phyloP scores from a whole-genome alignment of 805 yeast genomes.

The Lachancea sp. region DNA sequence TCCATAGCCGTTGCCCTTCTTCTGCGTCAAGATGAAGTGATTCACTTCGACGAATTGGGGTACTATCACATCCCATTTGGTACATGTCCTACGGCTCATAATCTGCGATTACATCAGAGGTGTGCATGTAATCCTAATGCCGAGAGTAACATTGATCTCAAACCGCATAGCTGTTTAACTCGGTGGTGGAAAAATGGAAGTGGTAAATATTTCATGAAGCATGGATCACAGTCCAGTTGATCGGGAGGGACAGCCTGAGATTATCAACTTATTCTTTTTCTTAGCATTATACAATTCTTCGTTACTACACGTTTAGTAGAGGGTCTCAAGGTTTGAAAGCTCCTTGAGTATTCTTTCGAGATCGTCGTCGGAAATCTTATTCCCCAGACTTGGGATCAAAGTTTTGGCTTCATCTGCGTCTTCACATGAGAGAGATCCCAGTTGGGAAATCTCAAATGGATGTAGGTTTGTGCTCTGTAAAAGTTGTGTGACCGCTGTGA shows the following conservation, averaged over 20 bases:
- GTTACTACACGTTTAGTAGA: conserved; percentile 24
- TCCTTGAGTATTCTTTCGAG: conserved; percentile 83
- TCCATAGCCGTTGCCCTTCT: conserved; percentile 60
- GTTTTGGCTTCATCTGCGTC: conserved; percentile 97
- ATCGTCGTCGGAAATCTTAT: conserved; percentile 79
- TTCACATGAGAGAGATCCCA: conserved; percentile 85
- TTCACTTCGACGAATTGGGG: conserved; percentile 78
- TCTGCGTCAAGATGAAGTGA: conserved; percentile 53
- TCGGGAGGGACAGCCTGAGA: too few relatives aligned
- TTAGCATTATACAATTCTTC: neutral
- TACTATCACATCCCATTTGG: conserved; percentile 67
- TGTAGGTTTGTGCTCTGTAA: conserved; percentile 71
- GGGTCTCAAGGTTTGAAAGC: conserved; percentile 57
- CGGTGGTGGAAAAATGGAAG: conserved; percentile 78
- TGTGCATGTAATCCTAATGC: conserved; percentile 53
- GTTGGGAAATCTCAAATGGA: conserved; percentile 92
- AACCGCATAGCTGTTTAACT: conserved; percentile 54
- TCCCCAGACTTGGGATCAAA: conserved; percentile 77
- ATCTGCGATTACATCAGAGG: conserved; percentile 45
- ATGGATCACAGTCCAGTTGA: neutral
- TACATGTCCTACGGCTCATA: conserved; percentile 52
- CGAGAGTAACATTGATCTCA: conserved; percentile 38
- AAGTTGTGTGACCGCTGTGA: conserved; percentile 86
- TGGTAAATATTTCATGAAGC: conserved; percentile 26
- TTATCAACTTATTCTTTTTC: neutral